Conservation (phyloP, 805 yeast genomes). For the Metschnikowia sp. region DNA sequence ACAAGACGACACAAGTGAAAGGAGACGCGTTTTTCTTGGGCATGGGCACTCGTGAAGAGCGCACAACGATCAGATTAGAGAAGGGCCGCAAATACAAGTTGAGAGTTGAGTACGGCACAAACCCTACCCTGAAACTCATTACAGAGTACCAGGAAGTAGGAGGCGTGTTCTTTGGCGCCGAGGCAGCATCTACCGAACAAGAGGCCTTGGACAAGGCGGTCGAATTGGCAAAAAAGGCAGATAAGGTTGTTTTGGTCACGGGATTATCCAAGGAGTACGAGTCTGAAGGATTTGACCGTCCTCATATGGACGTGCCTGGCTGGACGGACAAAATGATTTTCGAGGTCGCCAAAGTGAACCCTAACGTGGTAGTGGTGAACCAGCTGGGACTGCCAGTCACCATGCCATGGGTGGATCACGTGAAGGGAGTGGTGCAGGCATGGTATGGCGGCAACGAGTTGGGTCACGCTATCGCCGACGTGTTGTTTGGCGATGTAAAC, state of each 20-base stretch:
- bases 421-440: conserved; percentile 27
- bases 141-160: conserved; percentile 19
- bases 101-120: conserved; percentile 51
- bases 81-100: conserved; percentile 46
- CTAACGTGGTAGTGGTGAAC: conserved; percentile 29
- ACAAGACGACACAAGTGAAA: conserved; percentile 46
- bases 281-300: conserved; percentile 30
- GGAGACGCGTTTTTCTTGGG: conserved; percentile 52
- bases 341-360: conserved; percentile 27
- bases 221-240: conserved; percentile 23
- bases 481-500: conserved; percentile 30
- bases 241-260: conserved; percentile 27
- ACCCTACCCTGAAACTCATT: conserved; percentile 31
- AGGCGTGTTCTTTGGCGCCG: conserved; percentile 28
- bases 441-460: conserved; percentile 37
- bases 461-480: conserved; percentile 32
- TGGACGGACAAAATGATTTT: conserved; percentile 24
- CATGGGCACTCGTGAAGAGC: conserved; percentile 52
- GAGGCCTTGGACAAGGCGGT: conserved; percentile 27
- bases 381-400: conserved; percentile 34
- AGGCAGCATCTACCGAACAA: conserved; percentile 18
- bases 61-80: conserved; percentile 33
- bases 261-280: conserved; percentile 31
- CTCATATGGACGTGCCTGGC: conserved; percentile 29
- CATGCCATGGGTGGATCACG: conserved; percentile 28